These are phyloP conservation scores for Musa schizocarpa DNA, from an alignment of 176 grass and related monocot genomes.

Conservation along the genomic window DNA sequence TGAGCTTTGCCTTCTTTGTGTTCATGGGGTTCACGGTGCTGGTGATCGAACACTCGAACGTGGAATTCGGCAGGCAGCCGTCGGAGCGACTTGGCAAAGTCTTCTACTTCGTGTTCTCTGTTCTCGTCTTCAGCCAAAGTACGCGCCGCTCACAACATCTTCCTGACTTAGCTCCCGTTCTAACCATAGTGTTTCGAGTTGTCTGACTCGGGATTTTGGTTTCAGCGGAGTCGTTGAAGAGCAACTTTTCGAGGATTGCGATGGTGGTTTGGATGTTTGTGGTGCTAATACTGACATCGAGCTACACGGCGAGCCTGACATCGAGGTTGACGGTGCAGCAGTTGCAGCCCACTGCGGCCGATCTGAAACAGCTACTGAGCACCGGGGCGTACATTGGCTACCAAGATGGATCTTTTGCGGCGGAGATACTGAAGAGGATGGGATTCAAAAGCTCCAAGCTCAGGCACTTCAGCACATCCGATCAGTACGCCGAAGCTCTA, in stretches of 20 bases:
- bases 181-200: not conserved
- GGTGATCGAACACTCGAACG: slow-evolving; percentile 45
- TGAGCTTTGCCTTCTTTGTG: slow-evolving; percentile 32
- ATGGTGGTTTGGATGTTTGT: slow-evolving; percentile 56
- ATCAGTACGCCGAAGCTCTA: slow-evolving; percentile 46
- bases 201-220: not conserved
- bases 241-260: slow-evolving; percentile 39
- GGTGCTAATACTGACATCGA: slow-evolving; percentile 51
- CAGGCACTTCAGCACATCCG: slow-evolving; percentile 21
- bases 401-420: slow-evolving; percentile 34
- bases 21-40: slow-evolving; percentile 48
- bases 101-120: slow-evolving; percentile 56
- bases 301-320: slow-evolving; percentile 57
- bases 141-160: not conserved
- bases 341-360: slow-evolving; percentile 26
- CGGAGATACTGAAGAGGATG: slow-evolving; percentile 15
- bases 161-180: not conserved
- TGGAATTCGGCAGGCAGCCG: slow-evolving; percentile 31
- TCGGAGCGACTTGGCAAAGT: slow-evolving; percentile 36
- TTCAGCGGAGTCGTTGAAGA: slow-evolving; percentile 36
- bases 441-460: slow-evolving; percentile 21
- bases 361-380: slow-evolving; percentile 18
- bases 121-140: slow-evolving; percentile 52
- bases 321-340: slow-evolving; percentile 46
- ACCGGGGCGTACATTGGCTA: slow-evolving; percentile 37